phyloP scores from a whole-genome alignment of 164 flowering plant species.

The Cinnamomum micranthum region DNA sequence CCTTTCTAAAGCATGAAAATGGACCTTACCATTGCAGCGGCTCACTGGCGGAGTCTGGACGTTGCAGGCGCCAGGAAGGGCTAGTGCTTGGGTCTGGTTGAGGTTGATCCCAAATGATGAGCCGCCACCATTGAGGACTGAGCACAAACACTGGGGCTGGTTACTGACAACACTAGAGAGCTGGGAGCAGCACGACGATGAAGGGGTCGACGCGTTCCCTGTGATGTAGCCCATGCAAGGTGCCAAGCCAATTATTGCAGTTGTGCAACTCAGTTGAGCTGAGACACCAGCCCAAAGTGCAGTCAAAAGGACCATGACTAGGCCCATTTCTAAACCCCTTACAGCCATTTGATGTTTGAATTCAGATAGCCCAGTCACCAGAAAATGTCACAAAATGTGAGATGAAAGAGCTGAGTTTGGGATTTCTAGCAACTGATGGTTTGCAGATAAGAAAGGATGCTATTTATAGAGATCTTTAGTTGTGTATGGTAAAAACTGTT shows the following conservation, averaged over 20 bases:
- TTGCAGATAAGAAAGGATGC: not conserved
- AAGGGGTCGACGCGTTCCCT: slow-evolving; percentile 65
- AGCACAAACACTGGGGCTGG: slow-evolving; percentile 62
- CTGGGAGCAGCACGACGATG: slow-evolving; percentile 68
- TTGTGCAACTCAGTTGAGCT: slow-evolving; percentile 65
- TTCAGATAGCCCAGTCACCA: not conserved
- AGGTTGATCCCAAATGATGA: slow-evolving; percentile 48
- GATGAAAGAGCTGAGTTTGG: not conserved
- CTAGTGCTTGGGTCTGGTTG: slow-evolving; percentile 70
- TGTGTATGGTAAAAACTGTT: not conserved
- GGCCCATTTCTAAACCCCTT: not conserved
- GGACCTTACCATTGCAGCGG: slow-evolving; percentile 48
- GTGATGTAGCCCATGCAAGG: slow-evolving; percentile 72
- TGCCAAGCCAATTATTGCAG: slow-evolving; percentile 47
- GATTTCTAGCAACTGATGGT: not conserved
- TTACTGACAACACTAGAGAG: slow-evolving; percentile 55
- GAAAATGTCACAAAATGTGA: not conserved
- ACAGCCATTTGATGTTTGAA: not conserved
- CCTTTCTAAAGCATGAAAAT: too few relatives aligned
- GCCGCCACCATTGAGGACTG: slow-evolving; percentile 51
- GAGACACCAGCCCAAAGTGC: slow-evolving; percentile 17
- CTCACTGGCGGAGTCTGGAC: slow-evolving; percentile 70
- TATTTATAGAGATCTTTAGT: not conserved
- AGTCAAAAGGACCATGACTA: not conserved
- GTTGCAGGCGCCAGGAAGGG: slow-evolving; percentile 62